Conservation (phyloP, 2,329 filamentous ascomycete genomes). For the Aureobasidium sp. region DNA sequence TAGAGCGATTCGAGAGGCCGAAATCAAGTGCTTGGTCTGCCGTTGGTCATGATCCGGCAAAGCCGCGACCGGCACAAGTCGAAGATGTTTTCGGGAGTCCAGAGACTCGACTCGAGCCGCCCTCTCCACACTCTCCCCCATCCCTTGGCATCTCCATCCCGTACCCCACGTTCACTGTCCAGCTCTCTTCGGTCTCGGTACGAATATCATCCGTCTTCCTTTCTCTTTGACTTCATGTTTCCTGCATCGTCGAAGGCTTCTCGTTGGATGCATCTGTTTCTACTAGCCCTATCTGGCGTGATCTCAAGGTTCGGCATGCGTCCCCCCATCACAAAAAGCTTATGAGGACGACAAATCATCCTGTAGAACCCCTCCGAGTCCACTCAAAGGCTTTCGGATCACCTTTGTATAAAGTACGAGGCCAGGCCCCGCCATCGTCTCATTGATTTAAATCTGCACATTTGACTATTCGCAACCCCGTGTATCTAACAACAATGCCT, state of each 20-base stretch:
- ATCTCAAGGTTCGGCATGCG: neutral
- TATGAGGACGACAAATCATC: slow-evolving; percentile 3
- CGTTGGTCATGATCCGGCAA: slow-evolving; percentile 7
- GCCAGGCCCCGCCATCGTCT: neutral
- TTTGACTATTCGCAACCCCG: too few relatives aligned
- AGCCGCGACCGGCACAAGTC: slow-evolving; percentile 8
- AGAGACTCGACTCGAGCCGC: slow-evolving; percentile 2
- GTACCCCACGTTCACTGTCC: neutral
- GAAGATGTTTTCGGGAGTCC: slow-evolving; percentile 11
- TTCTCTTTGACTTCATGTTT: neutral
- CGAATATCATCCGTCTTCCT: neutral
- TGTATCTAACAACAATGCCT: neutral
- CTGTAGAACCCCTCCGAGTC: neutral
- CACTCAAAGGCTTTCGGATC: too few relatives aligned
- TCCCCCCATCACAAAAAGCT: neutral
- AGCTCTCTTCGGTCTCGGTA: neutral
- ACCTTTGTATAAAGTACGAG: neutral
- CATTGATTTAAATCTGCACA: too few relatives aligned
- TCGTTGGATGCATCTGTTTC: neutral
- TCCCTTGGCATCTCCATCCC: neutral
- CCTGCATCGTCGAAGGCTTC: neutral
- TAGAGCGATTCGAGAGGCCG: slow-evolving; percentile 12
- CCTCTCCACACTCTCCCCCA: slow-evolving; percentile 3
- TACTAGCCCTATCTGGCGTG: neutral
- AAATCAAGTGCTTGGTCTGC: slow-evolving; percentile 7